Base-by-base conservation (phyloP, 2,329 filamentous ascomycete species). In the Ceratocystis alfenasii region DNA sequence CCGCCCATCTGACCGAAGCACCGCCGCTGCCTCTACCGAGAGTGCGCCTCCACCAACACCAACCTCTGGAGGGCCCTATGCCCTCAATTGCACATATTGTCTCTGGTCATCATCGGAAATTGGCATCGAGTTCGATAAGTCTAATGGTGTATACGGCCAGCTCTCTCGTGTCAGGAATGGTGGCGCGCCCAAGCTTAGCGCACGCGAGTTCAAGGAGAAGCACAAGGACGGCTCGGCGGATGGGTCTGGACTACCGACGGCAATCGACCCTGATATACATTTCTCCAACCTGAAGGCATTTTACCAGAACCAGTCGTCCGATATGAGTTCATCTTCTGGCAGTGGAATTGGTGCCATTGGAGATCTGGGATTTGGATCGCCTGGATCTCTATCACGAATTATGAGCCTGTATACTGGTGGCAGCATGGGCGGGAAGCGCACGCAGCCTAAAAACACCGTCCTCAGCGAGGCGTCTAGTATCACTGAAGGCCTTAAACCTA, bases 41-140 rank as follows among this genome's bases (percentile, higher is more conserved):
- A 80, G 80, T 55, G 68, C 69, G 55, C 80, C 80, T 53, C 67
- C 69, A 48, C 68, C 70, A 46, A 59, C 15, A 8, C 28, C 53
- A 30, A 55, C 70, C 36, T 75, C 73, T 67, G 72, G 77, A 36
- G 78, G 77, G 1, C 86, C 88, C 0, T 96, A 87, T 75, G 85
- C 93, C 44, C 80, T 99, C 53, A 84, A 87, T 46, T 99, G 94
- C 78, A 85, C 86, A 63, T 95, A 95, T 76, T 99, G 94, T 78
- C 86, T 89, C 74, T 99, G 94, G 94, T 90, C 85, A 69, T 93
- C 91, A 1, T 82, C 87, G 64, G 94, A 99, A 73, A 89, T 95
- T 53, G 90, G 88, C 46, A 87, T 99, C 74, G 85, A 89, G 71
- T 95, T 99, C 73, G 90, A 93, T 72, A 92, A 93, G 71, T 86